These are phyloP conservation scores for Aspergillus mulundensis DNA, from an alignment of 495 filamentous ascomycete genomes.

Conservation along the genomic window DNA sequence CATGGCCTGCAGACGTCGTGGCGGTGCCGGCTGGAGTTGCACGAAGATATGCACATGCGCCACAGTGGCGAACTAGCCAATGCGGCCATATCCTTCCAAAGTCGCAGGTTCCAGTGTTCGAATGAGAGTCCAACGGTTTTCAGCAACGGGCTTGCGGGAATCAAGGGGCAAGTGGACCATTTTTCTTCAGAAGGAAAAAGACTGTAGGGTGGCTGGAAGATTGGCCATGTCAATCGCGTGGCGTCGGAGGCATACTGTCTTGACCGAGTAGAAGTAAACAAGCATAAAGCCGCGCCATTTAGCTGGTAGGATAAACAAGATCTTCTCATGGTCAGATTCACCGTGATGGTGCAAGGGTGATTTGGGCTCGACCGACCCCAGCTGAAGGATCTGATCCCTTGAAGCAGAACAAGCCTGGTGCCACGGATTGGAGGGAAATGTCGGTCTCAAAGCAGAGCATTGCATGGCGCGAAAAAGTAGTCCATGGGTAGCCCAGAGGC, in stretches of 20 bases:
- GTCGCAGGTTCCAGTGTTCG: no score
- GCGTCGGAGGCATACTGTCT: neutral
- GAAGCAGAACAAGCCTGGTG: neutral
- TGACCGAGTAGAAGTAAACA: neutral
- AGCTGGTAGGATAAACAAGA: neutral
- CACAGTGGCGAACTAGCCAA: neutral
- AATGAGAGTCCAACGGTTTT: no score
- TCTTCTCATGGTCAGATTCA: neutral
- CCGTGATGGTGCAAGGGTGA: no score
- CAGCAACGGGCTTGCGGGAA: neutral
- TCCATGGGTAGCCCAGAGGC: no score
- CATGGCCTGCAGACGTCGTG: neutral
- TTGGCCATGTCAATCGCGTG: neutral
- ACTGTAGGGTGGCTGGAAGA: neutral
- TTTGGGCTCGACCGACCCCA: no score
- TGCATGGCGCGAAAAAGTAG: no score
- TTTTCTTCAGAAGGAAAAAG: neutral
- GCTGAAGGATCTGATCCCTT: neutral
- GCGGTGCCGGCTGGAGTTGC: neutral
- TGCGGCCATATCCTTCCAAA: neutral
- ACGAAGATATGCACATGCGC: neutral
- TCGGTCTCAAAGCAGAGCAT: neutral
- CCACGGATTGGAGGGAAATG: neutral
- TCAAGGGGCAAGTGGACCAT: neutral
- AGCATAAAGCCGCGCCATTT: neutral